Conservation (phyloP, 495 filamentous ascomycete genomes). For the Geopyxis carbonaria region DNA sequence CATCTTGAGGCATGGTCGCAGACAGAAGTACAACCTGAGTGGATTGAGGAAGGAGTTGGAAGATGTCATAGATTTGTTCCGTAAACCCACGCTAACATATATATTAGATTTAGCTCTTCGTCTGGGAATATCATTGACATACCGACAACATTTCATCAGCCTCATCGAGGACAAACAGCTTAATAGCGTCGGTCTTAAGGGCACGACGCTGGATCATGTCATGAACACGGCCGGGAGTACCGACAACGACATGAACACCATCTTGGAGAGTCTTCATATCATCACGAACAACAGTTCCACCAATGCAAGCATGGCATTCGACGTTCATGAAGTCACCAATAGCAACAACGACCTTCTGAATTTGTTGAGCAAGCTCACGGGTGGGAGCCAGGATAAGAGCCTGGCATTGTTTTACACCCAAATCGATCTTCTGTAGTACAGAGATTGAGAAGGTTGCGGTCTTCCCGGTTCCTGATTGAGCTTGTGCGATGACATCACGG, state of each 20-base stretch:
- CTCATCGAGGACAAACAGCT: constrained; percentile 98
- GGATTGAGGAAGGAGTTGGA: constrained; percentile 89
- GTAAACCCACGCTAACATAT: constrained; percentile 77
- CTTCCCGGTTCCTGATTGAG: constrained; percentile 98
- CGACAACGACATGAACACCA: constrained; percentile 89
- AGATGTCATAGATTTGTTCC: constrained; percentile 99
- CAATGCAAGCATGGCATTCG: constrained; percentile 98
- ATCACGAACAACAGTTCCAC: constrained; percentile 92
- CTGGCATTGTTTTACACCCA: constrained; percentile 82
- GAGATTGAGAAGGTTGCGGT: constrained; percentile 98
- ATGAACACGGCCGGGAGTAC: constrained; percentile 90
- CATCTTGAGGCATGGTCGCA: constrained; percentile 95
- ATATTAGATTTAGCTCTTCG: no score
- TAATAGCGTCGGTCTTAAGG: constrained; percentile 87
- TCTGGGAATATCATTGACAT: constrained; percentile 28
- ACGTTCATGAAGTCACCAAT: constrained; percentile 99
- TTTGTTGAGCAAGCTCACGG: constrained; percentile 94
- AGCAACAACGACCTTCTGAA: constrained; percentile 96
- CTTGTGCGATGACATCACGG: constrained; percentile 96
- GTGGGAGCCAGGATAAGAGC: constrained; percentile 91
- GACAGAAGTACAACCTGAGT: constrained; percentile 96
- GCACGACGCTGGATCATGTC: constrained; percentile 98
- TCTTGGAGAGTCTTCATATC: constrained; percentile 94
- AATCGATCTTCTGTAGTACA: constrained; percentile 93
- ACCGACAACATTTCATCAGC: constrained; percentile 97